phyloP scores from a whole-genome alignment of 2,329 filamentous ascomycete species.

The Ampelomyces quisqualis region DNA sequence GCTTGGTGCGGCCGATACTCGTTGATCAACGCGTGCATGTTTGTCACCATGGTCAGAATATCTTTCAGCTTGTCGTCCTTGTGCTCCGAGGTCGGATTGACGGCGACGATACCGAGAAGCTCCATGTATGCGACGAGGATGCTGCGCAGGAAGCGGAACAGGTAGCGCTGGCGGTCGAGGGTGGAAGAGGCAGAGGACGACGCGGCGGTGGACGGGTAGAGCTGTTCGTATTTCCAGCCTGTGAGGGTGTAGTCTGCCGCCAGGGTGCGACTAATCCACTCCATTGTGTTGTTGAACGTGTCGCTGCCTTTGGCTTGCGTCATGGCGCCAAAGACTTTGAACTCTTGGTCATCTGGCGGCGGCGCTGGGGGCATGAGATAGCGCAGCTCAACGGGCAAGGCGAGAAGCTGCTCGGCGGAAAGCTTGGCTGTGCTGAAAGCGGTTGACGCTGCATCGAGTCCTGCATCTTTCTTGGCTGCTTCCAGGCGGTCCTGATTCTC shows the following conservation, averaged over 20 bases:
- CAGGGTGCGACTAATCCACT: conserved; percentile 31
- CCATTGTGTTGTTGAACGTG: conserved; percentile 29
- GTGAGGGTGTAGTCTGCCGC: conserved; percentile 57
- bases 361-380: conserved; percentile 79
- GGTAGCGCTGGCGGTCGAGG: conserved; percentile 58
- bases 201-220: conserved; percentile 57
- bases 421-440: conserved; percentile 16
- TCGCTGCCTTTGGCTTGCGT: conserved; percentile 47
- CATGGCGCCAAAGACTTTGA: conserved; percentile 70
- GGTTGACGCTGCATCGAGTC: conserved; percentile 5
- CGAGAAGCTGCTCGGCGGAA: conserved; percentile 34
- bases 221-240: conserved; percentile 69
- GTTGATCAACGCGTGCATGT: conserved; percentile 91
- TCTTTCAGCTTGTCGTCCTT: conserved; percentile 74
- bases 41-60: conserved; percentile 79
- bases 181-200: conserved; percentile 54
- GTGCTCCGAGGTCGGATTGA: conserved; percentile 63
- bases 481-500: conserved; percentile 67
- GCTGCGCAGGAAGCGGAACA: conserved; percentile 79
- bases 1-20: conserved; percentile 93
- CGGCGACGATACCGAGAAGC: conserved; percentile 68
- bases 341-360: conserved; percentile 64
- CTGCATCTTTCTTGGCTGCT: conserved; percentile 48
- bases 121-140: conserved; percentile 87
- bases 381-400: conserved; percentile 69